Percentiles rank a stretch among this genome's conserved stretches.
Evolutionary conservation across 768 basidiomycete species (phyloP).

Genomic region (Trametes cubensis): DNA sequence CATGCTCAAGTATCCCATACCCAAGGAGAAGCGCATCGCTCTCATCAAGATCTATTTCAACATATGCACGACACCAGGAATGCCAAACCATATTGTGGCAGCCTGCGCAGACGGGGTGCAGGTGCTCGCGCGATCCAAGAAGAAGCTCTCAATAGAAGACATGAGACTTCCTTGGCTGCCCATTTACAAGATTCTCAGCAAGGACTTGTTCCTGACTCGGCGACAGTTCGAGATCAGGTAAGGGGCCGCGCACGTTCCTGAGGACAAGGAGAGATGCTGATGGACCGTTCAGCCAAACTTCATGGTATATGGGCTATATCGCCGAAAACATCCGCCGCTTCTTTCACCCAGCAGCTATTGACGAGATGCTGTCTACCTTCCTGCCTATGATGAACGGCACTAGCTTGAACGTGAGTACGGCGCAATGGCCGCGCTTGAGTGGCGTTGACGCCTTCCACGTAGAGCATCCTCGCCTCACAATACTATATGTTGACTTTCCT

Average conservation of each 20-base stretch:
- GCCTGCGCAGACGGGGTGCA: conserved; percentile 66
- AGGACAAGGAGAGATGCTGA: background rate
- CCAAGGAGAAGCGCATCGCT: conserved; percentile 72
- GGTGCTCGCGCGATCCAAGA: conserved; percentile 63
- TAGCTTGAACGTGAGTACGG: conserved; percentile 62
- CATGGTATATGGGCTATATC: conserved; percentile 76
- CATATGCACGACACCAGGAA: conserved; percentile 73
- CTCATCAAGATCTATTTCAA: conserved; percentile 82
- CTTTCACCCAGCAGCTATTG: conserved; percentile 85
- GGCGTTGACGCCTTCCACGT: conserved; percentile 16
- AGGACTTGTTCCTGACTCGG: conserved; percentile 76
- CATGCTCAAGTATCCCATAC: conserved; percentile 86
- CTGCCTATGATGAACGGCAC: conserved; percentile 78
- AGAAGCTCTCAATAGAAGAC: conserved; percentile 75
- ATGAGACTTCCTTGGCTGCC: conserved; percentile 83
- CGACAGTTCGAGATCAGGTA: conserved; percentile 81
- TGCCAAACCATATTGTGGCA: conserved; percentile 70
- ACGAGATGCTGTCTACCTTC: conserved; percentile 88
- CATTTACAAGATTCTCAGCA: conserved; percentile 67
- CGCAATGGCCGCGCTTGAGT: background rate
- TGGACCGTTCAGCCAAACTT: conserved; percentile 55
- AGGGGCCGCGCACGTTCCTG: conserved; percentile 30
- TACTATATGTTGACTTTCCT: conserved; percentile 87
- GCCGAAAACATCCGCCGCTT: conserved; percentile 73
- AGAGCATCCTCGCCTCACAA: conserved; percentile 80